Conservation (phyloP, 2,329 filamentous ascomycete genomes). For the Bipolaris sorokiniana region DNA sequence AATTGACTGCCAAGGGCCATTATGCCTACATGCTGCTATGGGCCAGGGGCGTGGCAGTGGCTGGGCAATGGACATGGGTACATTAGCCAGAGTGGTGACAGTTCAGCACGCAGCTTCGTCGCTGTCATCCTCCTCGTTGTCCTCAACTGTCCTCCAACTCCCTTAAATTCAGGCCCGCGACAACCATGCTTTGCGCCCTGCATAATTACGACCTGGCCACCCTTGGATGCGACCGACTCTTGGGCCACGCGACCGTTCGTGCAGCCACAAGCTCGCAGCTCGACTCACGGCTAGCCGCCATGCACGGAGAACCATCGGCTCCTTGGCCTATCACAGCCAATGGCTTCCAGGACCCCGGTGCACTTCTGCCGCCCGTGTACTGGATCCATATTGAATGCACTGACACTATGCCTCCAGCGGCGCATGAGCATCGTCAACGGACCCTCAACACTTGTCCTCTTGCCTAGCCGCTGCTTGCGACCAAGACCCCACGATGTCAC, state of each 20-base stretch:
- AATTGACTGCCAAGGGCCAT: constrained; percentile 16
- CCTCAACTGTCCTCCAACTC: neutral
- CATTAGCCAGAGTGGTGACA: constrained; percentile 7
- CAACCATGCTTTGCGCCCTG: constrained; percentile 15
- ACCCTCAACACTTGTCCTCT: constrained; percentile 6
- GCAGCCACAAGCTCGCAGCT: constrained; percentile 29
- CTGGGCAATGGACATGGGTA: constrained; percentile 1
- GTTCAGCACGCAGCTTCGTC: neutral
- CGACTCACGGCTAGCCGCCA: constrained; percentile 31
- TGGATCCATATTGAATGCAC: constrained; percentile 16
- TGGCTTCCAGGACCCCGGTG: constrained; percentile 23
- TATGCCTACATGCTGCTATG: neutral
- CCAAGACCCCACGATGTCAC: neutral
- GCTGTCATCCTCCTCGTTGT: neutral
- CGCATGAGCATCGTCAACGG: constrained; percentile 21
- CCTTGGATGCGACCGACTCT: constrained; percentile 15
- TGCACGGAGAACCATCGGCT: constrained; percentile 29
- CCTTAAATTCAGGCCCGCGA: neutral
- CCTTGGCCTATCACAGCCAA: constrained; percentile 36
- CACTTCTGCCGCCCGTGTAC: constrained; percentile 32
- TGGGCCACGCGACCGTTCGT: constrained; percentile 27
- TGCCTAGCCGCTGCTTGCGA: neutral
- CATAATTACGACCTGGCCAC: constrained; percentile 13
- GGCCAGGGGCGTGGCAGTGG: neutral
- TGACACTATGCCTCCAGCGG: constrained; percentile 25